These are phyloP conservation scores for Orychophragmus violaceus DNA, from an alignment of 345 rosid species.

Conservation along the genomic window DNA sequence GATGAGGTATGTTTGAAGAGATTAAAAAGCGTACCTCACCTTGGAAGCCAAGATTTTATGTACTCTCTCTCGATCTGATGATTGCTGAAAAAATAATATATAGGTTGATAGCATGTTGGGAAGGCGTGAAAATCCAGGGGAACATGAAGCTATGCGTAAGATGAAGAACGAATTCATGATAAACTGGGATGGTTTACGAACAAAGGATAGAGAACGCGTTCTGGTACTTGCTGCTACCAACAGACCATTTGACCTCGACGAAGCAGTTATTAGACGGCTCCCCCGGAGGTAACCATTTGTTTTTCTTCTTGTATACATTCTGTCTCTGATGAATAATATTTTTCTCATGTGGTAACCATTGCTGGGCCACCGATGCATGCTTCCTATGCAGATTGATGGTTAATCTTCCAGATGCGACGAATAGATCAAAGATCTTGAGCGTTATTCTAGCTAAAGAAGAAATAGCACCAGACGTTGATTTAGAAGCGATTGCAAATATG, in stretches of 20 bases:
- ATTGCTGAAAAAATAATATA: not conserved
- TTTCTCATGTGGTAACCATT: no score
- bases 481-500: conserved; percentile 84
- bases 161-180: conserved; percentile 99
- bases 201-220: conserved; percentile 93
- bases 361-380: not conserved
- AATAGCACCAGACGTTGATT: conserved; percentile 56
- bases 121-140: conserved; percentile 98
- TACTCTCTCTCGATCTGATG: not conserved
- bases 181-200: conserved; percentile 96
- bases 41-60: not conserved
- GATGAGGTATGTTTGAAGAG: conserved; percentile 68
- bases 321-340: not conserved
- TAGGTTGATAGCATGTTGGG: conserved; percentile 99
- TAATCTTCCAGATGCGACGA: conserved; percentile 78
- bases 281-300: conserved; percentile 60
- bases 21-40: not conserved
- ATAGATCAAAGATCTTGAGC: conserved; percentile 72
- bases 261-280: conserved; percentile 97
- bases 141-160: conserved; percentile 99
- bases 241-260: conserved; percentile 96
- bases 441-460: conserved; percentile 92
- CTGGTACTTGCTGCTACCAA: conserved; percentile 96
- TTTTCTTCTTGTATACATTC: not conserved
- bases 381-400: conserved; percentile 95